These are phyloP conservation scores for Helicostylum pulchrum DNA, from an alignment of 192 early-diverging fungal genomes.

Conservation along the genomic window DNA sequence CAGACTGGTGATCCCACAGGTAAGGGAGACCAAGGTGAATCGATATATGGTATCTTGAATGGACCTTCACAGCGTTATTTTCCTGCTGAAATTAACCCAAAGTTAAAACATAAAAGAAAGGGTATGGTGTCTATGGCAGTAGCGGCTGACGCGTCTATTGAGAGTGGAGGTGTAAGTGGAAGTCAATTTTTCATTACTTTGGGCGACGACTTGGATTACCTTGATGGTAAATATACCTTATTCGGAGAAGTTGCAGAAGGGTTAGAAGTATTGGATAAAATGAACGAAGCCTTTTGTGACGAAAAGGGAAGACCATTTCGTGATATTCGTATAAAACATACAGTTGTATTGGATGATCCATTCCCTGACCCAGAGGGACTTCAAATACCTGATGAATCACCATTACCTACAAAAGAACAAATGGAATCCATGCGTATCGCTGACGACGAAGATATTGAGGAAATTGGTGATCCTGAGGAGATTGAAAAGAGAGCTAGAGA, in stretches of 20 bases:
- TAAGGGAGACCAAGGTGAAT: conserved; percentile 67
- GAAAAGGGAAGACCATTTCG: conserved; percentile 69
- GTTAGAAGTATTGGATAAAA: conserved; percentile 76
- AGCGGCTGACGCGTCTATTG: conserved; percentile 37
- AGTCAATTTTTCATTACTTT: conserved; percentile 90
- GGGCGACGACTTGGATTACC: conserved; percentile 68
- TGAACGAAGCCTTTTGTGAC: conserved; percentile 72
- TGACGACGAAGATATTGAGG: conserved; percentile 72
- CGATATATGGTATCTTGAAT: conserved; percentile 64
- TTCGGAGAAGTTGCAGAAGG: conserved; percentile 92
- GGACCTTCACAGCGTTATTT: conserved; percentile 63
- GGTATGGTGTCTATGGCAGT: conserved; percentile 81
- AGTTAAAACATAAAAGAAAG: conserved; percentile 70
- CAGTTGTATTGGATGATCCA: conserved; percentile 89
- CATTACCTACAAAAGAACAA: conserved; percentile 71
- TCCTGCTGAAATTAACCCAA: conserved; percentile 73
- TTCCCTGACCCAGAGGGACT: conserved; percentile 79
- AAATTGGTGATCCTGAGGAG: conserved; percentile 57
- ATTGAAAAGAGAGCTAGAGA: conserved; percentile 63
- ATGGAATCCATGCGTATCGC: conserved; percentile 70
- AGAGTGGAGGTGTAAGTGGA: conserved; percentile 52
- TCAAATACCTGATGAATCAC: conserved; percentile 64
- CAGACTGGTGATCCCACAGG: conserved; percentile 76
- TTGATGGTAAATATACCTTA: conserved; percentile 80
- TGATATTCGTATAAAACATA: conserved; percentile 90